Base-by-base conservation (phyloP, 805 yeast species). In the Clavispora carvajalis region DNA sequence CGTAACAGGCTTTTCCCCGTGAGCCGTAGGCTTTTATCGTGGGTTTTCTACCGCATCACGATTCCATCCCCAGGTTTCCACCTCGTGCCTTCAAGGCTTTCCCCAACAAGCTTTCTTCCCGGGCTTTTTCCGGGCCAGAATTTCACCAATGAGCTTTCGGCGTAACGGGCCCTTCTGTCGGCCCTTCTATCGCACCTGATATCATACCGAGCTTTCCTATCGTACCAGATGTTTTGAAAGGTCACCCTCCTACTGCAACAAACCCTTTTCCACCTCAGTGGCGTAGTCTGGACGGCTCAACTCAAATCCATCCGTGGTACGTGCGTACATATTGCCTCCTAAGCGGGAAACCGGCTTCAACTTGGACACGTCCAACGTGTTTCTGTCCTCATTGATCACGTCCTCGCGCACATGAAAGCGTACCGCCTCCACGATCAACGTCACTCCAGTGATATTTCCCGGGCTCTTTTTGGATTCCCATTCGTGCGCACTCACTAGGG, bases 361-460 rank as follows among this genome's bases (percentile, higher is more conserved):
- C 52, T 74, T 77, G 3, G 49, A 59, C 8, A 69, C 51, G 52
- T 77, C 82, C 13, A 80, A 40, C 4, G 33, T 33, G 38, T 62
- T 65, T 22, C 50, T 40, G 1, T 67, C 70, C 3, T 63, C 60
- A 50, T 76, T 70, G 26, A 73, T 44, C 4, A 75, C 58, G 50
- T 79, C 84, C 48, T 79, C 79, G 35, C 83, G 63, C 4, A 65
- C 72, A 53, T 79, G 85, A 57, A 77, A 75, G 28, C 71, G 60
- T 23, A 79, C 64, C 17, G 80, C 85, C 57, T 80, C 84, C 9
- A 77, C 65, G 34, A 77, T 61, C 11, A 61, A 51, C 15, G 71
- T 48, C 0, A 65, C 60, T 3, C 77, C 75, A 1, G 73, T 59
- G 5, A 51, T 50, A 25, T 43, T 55, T 1, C 47, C 39, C 1